Evolutionary conservation across 192 early-diverging fungal genomes (phyloP), one percentile per base, ranked within the genome.

Genomic region (Podila minutissima): DNA sequence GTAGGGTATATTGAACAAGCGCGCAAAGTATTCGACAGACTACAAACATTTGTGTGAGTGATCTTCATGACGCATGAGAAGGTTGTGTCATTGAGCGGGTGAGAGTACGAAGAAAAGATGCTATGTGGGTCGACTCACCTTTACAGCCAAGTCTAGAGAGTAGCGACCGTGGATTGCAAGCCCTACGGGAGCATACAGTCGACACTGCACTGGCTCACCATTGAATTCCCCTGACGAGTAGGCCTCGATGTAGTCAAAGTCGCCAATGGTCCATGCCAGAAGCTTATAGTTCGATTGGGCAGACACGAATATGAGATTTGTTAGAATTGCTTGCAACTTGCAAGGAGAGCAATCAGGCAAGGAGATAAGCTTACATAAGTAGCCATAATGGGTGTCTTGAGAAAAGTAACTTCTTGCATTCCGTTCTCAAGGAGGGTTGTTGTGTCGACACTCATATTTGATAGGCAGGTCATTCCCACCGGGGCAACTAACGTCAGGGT

Each of bases 221-320:
- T 62, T 82, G 61, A 73, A 86, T 11, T 75, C 67, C 3, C 71
- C 75, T 24, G 66, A 64, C 1, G 82, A 74, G 60, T 61, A 74
- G 29, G 74, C 74, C 26, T 74, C 82, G n/a, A 85, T 69, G 37
- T 74, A 75, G 20, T 87, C 86, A 59, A 90, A 74, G 24, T 86
- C 85, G 28, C 85, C 82, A 29, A 89, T 83, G 19, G 72, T 87
- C 79, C 88, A 90, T 35, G 89, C 89, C 24, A 89, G 64, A 3
- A 90, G 67, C 74, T 95, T 93, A 48, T 38, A 19, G 33, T 17
- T 33, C 9, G 17, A 69, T 12, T 12, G 59, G 59, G 11, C 11
- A 66, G 19, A 8, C 8, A 12, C 62, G 9, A n/a, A n/a, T 12
- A 22, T 26, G 35, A 35, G 24, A 8, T 59, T 26, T 12, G 24